Percentiles rank a stretch among this genome's conserved stretches.
Conservation (phyloP, 148 eudicot genomes). For the Fallopia convolvulus region DNA sequence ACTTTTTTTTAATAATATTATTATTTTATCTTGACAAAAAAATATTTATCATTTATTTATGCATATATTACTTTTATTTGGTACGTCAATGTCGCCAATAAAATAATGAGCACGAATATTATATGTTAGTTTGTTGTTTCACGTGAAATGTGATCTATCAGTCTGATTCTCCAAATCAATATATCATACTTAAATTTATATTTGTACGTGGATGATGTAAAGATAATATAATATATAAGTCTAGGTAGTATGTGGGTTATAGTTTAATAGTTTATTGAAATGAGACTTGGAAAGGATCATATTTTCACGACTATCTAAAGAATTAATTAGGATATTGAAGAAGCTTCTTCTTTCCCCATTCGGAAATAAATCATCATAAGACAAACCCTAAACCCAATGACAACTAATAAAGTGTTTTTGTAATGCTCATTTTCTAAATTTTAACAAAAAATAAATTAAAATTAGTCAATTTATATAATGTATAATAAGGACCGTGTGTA, state of each 20-base stretch:
- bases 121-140: not conserved
- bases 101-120: not conserved
- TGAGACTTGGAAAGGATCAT: not conserved
- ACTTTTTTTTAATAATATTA: too few species aligned
- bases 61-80: not conserved
- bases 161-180: not conserved
- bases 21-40: too few species aligned
- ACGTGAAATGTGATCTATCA: slow-evolving; percentile 1
- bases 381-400: too few species aligned
- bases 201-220: not conserved
- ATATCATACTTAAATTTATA: not conserved
- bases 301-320: not conserved
- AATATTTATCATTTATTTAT: too few species aligned
- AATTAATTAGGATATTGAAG: not conserved
- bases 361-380: not conserved
- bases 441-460: too few species aligned
- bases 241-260: not conserved
- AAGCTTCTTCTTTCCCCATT: not conserved
- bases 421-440: too few species aligned
- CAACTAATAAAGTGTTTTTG: too few species aligned
- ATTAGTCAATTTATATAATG: too few species aligned
- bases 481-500: too few species aligned
- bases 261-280: not conserved
- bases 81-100: not conserved
- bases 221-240: not conserved